A percentile compares a stretch with the other conserved stretches of the same genome.
Evolutionary conservation across 176 grass and related monocot species (phyloP).

Genomic region (Musa troglodytarum): DNA sequence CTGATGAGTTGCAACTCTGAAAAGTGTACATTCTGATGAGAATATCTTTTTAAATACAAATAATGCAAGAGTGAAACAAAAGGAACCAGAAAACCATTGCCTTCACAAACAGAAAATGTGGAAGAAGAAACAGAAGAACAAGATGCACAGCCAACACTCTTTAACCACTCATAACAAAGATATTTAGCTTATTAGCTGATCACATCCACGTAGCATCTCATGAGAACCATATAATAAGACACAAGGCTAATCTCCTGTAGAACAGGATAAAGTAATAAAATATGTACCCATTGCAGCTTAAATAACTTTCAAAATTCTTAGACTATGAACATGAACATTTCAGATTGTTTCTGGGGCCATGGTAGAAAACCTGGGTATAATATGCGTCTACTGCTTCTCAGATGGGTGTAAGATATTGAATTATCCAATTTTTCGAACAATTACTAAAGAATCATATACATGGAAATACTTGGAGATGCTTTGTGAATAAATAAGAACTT

Average conservation of each 20-base stretch:
- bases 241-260: neutral
- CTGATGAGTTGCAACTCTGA: slow-evolving; percentile 25
- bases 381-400: too few species aligned
- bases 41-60: neutral
- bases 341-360: too few species aligned
- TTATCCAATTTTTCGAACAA: too few species aligned
- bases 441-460: too few species aligned
- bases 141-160: neutral
- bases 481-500: too few species aligned
- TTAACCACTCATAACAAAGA: neutral
- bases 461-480: too few species aligned
- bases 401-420: too few species aligned
- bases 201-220: neutral
- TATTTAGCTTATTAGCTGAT: neutral
- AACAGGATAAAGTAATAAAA: neutral
- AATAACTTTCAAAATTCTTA: too few species aligned
- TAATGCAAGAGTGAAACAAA: neutral
- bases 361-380: too few species aligned
- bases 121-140: neutral
- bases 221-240: neutral
- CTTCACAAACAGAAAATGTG: neutral
- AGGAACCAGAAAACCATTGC: neutral
- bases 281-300: too few species aligned
- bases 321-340: too few species aligned
- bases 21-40: neutral